A percentile compares a stretch with the other conserved stretches of the same genome.
Conservation (phyloP, 2,329 filamentous ascomycete genomes). For the Cercospora sojina region DNA sequence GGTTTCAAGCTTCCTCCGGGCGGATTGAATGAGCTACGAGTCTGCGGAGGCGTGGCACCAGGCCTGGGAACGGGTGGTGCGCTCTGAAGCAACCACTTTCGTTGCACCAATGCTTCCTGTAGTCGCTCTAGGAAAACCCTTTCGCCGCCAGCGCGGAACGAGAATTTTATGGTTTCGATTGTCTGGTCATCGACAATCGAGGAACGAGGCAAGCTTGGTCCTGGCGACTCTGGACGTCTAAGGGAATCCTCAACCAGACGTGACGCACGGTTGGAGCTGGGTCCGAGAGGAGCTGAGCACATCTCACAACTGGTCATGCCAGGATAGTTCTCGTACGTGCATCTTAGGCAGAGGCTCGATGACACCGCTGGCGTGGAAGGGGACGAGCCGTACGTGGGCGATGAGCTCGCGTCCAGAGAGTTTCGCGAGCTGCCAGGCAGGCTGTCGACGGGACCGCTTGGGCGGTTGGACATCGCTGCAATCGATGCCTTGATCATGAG, state of each 20-base stretch:
- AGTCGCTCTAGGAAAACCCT: slow-evolving; percentile 87
- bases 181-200: slow-evolving; percentile 56
- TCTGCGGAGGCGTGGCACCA: slow-evolving; percentile 34
- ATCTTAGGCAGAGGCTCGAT: slow-evolving; percentile 66
- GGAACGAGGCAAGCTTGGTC: slow-evolving; percentile 58
- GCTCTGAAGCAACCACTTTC: slow-evolving; percentile 91
- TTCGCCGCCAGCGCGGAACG: slow-evolving; percentile 84
- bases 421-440: background rate
- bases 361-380: background rate
- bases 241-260: slow-evolving; percentile 29
- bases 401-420: slow-evolving; percentile 10
- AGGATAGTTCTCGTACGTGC: slow-evolving; percentile 91
- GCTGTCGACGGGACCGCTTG: slow-evolving; percentile 22
- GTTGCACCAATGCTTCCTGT: slow-evolving; percentile 82
- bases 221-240: slow-evolving; percentile 70
- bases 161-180: slow-evolving; percentile 80
- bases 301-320: slow-evolving; percentile 86
- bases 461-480: slow-evolving; percentile 64
- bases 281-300: slow-evolving; percentile 72
- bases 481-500: slow-evolving; percentile 86
- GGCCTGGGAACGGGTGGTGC: slow-evolving; percentile 81
- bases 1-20: slow-evolving; percentile 29
- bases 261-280: slow-evolving; percentile 45
- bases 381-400: background rate
- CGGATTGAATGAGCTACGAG: slow-evolving; percentile 50